Evolutionary conservation across 768 basidiomycete genomes (phyloP), one percentile per base, ranked within the genome.

Genomic region (Royoungia palumana): DNA sequence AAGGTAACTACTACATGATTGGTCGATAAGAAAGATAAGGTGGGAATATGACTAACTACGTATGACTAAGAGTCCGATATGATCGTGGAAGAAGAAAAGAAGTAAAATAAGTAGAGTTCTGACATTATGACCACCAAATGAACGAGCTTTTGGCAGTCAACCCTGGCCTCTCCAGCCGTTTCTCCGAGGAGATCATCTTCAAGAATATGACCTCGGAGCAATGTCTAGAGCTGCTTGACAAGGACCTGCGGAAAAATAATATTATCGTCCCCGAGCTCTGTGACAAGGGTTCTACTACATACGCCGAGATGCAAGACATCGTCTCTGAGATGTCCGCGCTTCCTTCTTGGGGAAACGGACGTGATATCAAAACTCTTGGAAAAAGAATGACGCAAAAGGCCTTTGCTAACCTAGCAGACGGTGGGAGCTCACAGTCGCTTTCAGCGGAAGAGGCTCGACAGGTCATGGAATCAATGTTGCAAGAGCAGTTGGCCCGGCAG

Each of bases 61-160:
- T n/a, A n/a, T n/a, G n/a, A n/a, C n/a, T n/a, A n/a, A n/a, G n/a
- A n/a, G n/a, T n/a, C n/a, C n/a, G n/a, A n/a, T n/a, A n/a, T n/a
- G n/a, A n/a, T n/a, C n/a, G n/a, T n/a, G n/a, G n/a, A n/a, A n/a
- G n/a, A n/a, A n/a, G n/a, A n/a, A n/a, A n/a, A n/a, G n/a, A n/a
- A n/a, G n/a, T n/a, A n/a, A n/a, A n/a, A n/a, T n/a, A n/a, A n/a
- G n/a, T n/a, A n/a, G n/a, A n/a, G n/a, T n/a, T n/a, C n/a, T n/a
- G n/a, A n/a, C n/a, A n/a, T n/a, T 87, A 87, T 54, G 82, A 85
- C 55, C 54, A 78, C 6, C 80, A 87, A 42, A 87, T 87, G 72
- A 82, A 87, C 54, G 43, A 68, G 14, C 72, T 87, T 7, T 61
- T 87, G 53, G 56, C 69, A 0, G 75, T 82, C 51, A 87, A 87